A percentile compares a stretch with the other conserved stretches of the same genome.
Conservation (phyloP, 2,329 filamentous ascomycete genomes). For the Claviceps fusiformis region DNA sequence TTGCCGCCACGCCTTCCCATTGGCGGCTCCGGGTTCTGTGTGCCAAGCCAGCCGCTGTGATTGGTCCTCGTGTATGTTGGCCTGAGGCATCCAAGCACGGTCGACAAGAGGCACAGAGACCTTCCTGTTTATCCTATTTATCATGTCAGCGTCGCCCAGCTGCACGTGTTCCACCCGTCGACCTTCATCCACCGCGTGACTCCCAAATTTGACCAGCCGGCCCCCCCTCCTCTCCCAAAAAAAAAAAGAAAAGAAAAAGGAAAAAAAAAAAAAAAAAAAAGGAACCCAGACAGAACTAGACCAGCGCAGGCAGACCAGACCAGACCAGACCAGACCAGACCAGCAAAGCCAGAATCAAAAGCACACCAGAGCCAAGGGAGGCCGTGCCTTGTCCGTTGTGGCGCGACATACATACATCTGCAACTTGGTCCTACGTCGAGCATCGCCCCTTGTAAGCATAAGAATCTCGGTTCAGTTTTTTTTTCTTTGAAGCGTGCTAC, state of each 20-base stretch:
- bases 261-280: too few species aligned
- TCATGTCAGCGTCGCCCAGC: conserved; percentile 4
- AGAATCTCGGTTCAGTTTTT: conserved; percentile 11
- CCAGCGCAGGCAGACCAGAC: too few species aligned
- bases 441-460: conserved; percentile 14
- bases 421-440: conserved; percentile 3
- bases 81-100: conserved; percentile 6
- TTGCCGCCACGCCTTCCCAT: conserved; percentile 2
- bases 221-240: neutral
- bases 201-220: conserved; percentile 3
- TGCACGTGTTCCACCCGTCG: conserved; percentile 9
- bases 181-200: conserved; percentile 9
- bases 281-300: too few species aligned
- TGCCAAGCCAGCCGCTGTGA: neutral
- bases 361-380: neutral
- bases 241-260: too few species aligned
- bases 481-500: neutral
- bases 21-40: neutral
- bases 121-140: conserved; percentile 2
- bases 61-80: neutral
- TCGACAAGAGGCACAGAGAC: neutral
- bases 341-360: neutral
- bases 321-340: neutral
- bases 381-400: conserved; percentile 1
- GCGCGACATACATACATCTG: conserved; percentile 2